These are phyloP conservation scores for Psilocybe cyanescens DNA, from an alignment of 768 basidiomycete species.

Conservation along the genomic window DNA sequence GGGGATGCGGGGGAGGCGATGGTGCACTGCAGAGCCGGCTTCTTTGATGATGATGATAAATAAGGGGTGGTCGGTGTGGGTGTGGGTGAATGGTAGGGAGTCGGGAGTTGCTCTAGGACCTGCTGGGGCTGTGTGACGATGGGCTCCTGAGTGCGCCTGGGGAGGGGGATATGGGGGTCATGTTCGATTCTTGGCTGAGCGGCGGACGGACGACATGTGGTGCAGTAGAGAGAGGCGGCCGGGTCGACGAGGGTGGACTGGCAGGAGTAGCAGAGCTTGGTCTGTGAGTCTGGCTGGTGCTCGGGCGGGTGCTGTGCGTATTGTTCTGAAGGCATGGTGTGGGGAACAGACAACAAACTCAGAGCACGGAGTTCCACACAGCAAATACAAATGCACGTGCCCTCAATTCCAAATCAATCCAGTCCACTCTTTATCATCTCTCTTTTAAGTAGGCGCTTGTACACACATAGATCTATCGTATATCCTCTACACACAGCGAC, in stretches of 20 bases:
- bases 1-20: neutral
- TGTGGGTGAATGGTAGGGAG: conserved; percentile 6
- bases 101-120: conserved; percentile 15
- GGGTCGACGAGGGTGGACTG: conserved; percentile 44
- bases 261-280: conserved; percentile 50
- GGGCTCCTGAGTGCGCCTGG: conserved; percentile 24
- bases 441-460: neutral
- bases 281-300: conserved; percentile 35
- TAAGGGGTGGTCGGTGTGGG: neutral
- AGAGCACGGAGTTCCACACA: neutral
- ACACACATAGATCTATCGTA: neutral
- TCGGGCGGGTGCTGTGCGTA: conserved; percentile 29
- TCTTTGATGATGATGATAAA: neutral
- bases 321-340: conserved; percentile 58
- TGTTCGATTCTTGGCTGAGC: conserved; percentile 20
- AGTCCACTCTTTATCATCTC: neutral
- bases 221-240: conserved; percentile 40
- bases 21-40: neutral
- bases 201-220: conserved; percentile 47
- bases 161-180: conserved; percentile 24
- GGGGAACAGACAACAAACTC: conserved; percentile 21
- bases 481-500: neutral
- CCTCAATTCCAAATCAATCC: neutral
- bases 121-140: conserved; percentile 5
- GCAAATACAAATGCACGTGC: conserved; percentile 18